phyloP scores from a whole-genome alignment of 768 basidiomycete genomes.

The Pleurotus pulmonarius region DNA sequence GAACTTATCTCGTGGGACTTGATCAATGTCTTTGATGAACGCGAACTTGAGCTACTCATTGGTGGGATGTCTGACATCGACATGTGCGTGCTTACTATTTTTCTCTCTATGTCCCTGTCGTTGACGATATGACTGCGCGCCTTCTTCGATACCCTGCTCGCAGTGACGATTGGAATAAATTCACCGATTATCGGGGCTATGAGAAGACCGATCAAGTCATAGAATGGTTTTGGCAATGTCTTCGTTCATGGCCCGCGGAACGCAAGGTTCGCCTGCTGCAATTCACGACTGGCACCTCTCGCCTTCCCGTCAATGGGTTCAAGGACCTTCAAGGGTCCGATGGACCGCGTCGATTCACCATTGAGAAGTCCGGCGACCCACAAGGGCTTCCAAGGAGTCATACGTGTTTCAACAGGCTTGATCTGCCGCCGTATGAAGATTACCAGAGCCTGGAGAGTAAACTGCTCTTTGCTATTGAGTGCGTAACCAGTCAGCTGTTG shows the following conservation, averaged over 20 bases:
- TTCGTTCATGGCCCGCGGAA: conserved; percentile 87
- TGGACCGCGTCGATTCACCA: conserved; percentile 89
- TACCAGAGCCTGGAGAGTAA: conserved; percentile 86
- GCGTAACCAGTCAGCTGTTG: conserved; percentile 22
- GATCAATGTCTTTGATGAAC: conserved; percentile 86
- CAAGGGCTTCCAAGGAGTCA: conserved; percentile 85
- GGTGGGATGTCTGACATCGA: conserved; percentile 94
- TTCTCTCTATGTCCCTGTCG: not conserved
- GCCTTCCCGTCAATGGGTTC: conserved; percentile 89
- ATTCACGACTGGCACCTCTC: conserved; percentile 85
- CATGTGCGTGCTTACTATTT: conserved; percentile 46
- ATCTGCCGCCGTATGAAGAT: conserved; percentile 86
- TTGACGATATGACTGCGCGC: conserved; percentile 8
- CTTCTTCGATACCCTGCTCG: not conserved
- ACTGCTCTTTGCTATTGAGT: conserved; percentile 82
- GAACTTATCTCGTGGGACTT: conserved; percentile 84
- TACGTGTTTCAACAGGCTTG: conserved; percentile 90
- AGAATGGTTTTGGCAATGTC: conserved; percentile 95
- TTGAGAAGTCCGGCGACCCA: conserved; percentile 92
- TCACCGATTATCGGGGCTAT: conserved; percentile 89
- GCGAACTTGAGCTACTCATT: conserved; percentile 84
- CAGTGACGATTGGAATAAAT: conserved; percentile 90
- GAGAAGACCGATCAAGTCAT: conserved; percentile 85
- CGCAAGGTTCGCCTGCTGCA: conserved; percentile 83
- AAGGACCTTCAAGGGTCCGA: conserved; percentile 93